Conservation (phyloP, 345 rosid genomes). For the Streptanthus diversifolius region DNA sequence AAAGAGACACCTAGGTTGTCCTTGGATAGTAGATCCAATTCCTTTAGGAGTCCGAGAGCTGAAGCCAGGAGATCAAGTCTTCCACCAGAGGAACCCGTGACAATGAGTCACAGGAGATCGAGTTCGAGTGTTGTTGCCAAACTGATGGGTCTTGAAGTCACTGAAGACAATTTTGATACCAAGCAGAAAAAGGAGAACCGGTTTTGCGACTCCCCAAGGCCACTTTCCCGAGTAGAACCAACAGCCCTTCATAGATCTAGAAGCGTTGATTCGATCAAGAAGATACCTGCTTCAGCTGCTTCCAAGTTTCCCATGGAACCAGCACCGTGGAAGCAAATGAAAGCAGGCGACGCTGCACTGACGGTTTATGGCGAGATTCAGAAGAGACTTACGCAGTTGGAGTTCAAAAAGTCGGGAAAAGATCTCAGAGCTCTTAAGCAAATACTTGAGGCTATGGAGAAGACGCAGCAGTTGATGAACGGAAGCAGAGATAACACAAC, state of each 20-base stretch:
- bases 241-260: conserved; percentile 35
- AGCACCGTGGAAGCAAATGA: conserved; percentile 70
- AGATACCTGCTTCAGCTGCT: conserved; percentile 39
- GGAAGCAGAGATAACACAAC: conserved; percentile 36
- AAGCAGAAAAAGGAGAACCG: conserved; percentile 37
- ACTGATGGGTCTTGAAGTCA: conserved; percentile 85
- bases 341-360: conserved; percentile 32
- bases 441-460: conserved; percentile 83
- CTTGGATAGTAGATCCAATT: conserved; percentile 64
- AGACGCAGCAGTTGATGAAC: conserved; percentile 44
- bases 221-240: conserved; percentile 38
- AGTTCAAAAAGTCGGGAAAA: conserved; percentile 72
- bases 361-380: conserved; percentile 76
- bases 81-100: conserved; percentile 30
- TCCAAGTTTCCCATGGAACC: conserved; percentile 58
- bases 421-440: conserved; percentile 92
- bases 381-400: conserved; percentile 67
- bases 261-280: conserved; percentile 48
- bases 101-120: conserved; percentile 42
- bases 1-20: conserved; percentile 86
- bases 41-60: conserved; percentile 41
- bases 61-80: conserved; percentile 38
- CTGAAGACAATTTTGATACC: conserved; percentile 37
- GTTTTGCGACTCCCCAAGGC: conserved; percentile 48
- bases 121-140: conserved; percentile 68